These are phyloP conservation scores for Thermoascus crustaceus DNA, from an alignment of 2,329 filamentous ascomycete genomes.

Conservation along the genomic window DNA sequence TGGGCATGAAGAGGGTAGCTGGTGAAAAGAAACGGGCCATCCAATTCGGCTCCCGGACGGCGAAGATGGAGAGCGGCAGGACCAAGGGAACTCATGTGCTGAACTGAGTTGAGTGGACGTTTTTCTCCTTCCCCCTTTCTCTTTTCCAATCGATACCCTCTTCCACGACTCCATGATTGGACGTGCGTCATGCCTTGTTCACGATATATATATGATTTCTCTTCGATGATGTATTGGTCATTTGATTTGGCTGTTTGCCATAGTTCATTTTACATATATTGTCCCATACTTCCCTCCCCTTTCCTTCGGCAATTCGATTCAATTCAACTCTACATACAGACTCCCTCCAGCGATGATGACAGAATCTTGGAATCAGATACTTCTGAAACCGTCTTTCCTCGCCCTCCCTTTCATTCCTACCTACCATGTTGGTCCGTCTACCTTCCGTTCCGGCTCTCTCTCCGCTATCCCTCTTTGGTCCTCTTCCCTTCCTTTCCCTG, in stretches of 20 bases:
- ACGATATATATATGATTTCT: conserved; percentile 1
- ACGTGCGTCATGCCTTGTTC: too few relatives aligned
- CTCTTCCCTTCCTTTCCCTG: neutral
- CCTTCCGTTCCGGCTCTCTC: neutral
- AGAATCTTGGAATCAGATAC: conserved; percentile 35
- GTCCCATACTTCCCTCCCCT: neutral
- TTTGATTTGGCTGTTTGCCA: too few relatives aligned
- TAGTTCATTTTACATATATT: neutral
- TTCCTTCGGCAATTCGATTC: too few relatives aligned
- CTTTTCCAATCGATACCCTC: neutral
- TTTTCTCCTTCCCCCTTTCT: neutral
- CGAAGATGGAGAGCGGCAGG: conserved; percentile 64
- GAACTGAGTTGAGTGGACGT: conserved; percentile 17
- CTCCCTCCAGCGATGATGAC: conserved; percentile 31
- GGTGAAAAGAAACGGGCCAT: conserved; percentile 90
- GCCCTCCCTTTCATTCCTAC: conserved; percentile 3
- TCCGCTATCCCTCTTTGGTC: neutral
- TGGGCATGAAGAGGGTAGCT: conserved; percentile 65
- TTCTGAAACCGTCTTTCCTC: conserved; percentile 24
- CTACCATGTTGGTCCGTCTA: conserved; percentile 6
- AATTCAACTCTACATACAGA: neutral
- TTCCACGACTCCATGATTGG: too few relatives aligned
- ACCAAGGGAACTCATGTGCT: conserved; percentile 59
- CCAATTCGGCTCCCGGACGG: conserved; percentile 73
- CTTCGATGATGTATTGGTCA: too few relatives aligned